A percentile compares a stretch with the other conserved stretches of the same genome.
phyloP scores from a whole-genome alignment of 805 yeast genomes.

The Saccharomycopsis capsularis region DNA sequence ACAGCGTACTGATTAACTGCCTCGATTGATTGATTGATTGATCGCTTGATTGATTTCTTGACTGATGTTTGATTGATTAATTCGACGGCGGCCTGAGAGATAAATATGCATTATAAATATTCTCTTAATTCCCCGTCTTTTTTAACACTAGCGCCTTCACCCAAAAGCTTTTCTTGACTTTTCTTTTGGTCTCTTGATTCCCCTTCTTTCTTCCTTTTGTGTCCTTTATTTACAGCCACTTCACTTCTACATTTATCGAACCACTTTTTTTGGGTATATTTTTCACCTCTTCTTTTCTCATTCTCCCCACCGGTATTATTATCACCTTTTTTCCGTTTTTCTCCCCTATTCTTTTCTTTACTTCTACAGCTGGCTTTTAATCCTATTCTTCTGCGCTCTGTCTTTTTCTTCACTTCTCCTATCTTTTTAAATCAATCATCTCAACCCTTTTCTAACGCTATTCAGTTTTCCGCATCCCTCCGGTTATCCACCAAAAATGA shows the following conservation, averaged over 20 bases:
- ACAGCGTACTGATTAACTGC: too few relatives aligned
- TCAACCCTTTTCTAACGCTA: background rate
- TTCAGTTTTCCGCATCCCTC: background rate
- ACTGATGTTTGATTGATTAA: too few relatives aligned
- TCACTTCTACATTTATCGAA: background rate
- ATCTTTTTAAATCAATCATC: background rate
- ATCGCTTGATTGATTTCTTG: too few relatives aligned
- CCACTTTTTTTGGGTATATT: background rate
- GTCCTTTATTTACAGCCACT: background rate
- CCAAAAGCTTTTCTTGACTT: background rate
- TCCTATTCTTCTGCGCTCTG: background rate
- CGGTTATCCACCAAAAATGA: constrained; percentile 11
- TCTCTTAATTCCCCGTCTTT: background rate
- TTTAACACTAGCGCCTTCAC: background rate
- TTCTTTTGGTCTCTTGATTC: background rate
- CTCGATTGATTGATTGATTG: too few relatives aligned
- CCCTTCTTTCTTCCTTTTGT: background rate
- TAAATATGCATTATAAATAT: background rate
- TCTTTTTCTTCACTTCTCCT: background rate
- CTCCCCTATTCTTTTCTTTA: background rate
- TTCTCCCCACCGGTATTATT: background rate
- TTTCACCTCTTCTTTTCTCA: background rate
- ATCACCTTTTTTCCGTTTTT: background rate
- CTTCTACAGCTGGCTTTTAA: background rate
- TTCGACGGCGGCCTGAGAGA: background rate